These are phyloP conservation scores for Aspergillus haitiensis DNA, from an alignment of 495 filamentous ascomycete species.

Conservation along the genomic window DNA sequence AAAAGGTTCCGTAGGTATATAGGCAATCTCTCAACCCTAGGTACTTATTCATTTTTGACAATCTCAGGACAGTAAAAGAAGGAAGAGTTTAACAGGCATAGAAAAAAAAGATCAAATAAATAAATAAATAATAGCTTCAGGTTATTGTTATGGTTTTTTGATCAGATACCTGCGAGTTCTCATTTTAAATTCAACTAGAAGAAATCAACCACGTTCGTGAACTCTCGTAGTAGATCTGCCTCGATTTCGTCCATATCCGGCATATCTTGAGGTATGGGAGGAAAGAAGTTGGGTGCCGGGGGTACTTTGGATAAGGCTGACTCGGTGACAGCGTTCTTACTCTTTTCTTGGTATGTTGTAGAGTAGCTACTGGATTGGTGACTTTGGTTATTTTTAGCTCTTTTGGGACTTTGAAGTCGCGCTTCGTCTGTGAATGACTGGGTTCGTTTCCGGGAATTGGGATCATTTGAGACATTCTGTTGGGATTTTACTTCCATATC, in stretches of 20 bases:
- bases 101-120: neutral
- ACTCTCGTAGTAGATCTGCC: constrained; percentile 37
- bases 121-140: neutral
- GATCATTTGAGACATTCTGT: no score
- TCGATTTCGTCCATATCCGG: constrained; percentile 40
- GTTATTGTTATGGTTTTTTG: no score
- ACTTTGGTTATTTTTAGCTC: neutral
- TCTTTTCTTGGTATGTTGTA: neutral
- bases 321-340: neutral
- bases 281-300: neutral
- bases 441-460: neutral
- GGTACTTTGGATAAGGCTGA: no score
- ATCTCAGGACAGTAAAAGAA: neutral
- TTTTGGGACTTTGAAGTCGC: neutral
- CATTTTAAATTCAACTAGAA: constrained; percentile 19
- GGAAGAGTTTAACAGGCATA: neutral
- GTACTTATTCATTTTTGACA: constrained; percentile 1
- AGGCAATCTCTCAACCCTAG: no score
- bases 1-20: neutral
- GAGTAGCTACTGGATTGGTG: neutral
- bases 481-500: no score
- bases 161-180: no score
- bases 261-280: neutral
- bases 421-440: neutral
- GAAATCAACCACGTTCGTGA: constrained; percentile 43